Evolutionary conservation across 441 rosid genomes (phyloP), one percentile per base, ranked within the genome.

Genomic region (Sinapis alba): DNA sequence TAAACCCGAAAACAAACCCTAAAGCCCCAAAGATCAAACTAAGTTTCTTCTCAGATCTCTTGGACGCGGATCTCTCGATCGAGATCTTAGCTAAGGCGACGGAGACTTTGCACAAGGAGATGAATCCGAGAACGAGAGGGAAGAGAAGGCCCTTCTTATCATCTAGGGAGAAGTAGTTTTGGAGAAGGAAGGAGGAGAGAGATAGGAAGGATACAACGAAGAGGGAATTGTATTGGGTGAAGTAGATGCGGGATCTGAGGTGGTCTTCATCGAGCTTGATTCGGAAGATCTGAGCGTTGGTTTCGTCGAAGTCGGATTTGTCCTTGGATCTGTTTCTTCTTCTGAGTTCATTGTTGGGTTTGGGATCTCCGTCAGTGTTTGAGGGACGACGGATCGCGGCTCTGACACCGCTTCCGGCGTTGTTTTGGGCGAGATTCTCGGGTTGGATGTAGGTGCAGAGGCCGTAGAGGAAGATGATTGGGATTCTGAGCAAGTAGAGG

Each of bases 221-320:
- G 5, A 82, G 81, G 16, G 77, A 77, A 41, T 81, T 78, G 66
- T 90, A 90, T 43, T 89, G 92, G 1, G 65, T 45, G 88, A 82
- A 92, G 62, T 81, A 90, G 62, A 94, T 78, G 23, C 95, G 84
- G 10, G 96, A 81, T 73, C 83, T 89, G 71, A 92, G 93, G 76
- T 89, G 97, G 54, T 76, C 86, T 62, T 88, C 86, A 30, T 94
- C 98, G 65, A 94, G 97, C 75, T 86, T 94, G 43, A 94, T 76
- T 32, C 97, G 79, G 69, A 94, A 94, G 92, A 92, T 94, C 97
- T 92, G 98, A 27, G 98, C 98, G 71, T 88, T 90, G 84, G 73
- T 85, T 67, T 94, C 98, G 78, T 91, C 98, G 81, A 94, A 94
- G 74, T 94, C 97, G 53, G 85, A 84, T 75, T 87, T 90, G 3